Conservation (phyloP, 164 flowering plant species). For the Houttuynia cordata region DNA sequence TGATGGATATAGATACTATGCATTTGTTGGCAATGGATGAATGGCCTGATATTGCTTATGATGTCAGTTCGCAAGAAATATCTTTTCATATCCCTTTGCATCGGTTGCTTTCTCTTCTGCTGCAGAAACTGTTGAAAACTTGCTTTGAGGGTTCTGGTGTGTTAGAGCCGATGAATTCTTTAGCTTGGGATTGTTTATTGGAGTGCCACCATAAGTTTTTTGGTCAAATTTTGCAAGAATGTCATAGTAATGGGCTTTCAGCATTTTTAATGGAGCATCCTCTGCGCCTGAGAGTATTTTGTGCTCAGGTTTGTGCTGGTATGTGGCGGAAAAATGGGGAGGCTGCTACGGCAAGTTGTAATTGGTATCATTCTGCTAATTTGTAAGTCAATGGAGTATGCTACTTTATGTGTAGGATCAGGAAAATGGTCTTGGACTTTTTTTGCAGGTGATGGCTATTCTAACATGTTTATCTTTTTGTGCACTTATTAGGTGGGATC, state of each 20-base stretch:
- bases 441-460: not conserved
- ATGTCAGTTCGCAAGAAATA: conserved; percentile 83
- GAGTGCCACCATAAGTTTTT: conserved; percentile 35
- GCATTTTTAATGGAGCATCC: conserved; percentile 90
- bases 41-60: conserved; percentile 74
- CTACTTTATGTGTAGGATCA: not conserved
- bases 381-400: conserved; percentile 39
- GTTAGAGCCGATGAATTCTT: conserved; percentile 5
- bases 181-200: conserved; percentile 15
- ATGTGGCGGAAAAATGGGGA: conserved; percentile 97
- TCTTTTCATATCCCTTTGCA: conserved; percentile 88
- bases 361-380: conserved; percentile 67
- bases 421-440: not conserved
- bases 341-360: conserved; percentile 46
- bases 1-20: conserved; percentile 27
- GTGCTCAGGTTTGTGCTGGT: conserved; percentile 88
- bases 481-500: conserved; percentile 58
- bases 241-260: conserved; percentile 80
- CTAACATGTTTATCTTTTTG: conserved; percentile 2
- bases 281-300: conserved; percentile 73
- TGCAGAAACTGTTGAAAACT: conserved; percentile 44
- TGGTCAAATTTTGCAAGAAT: conserved; percentile 38
- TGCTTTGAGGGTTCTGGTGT: conserved; percentile 41
- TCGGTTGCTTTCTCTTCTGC: conserved; percentile 55
- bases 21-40: conserved; percentile 40